Evolutionary conservation across 345 rosid genomes (phyloP).

Genomic region (Camelina neglecta): DNA sequence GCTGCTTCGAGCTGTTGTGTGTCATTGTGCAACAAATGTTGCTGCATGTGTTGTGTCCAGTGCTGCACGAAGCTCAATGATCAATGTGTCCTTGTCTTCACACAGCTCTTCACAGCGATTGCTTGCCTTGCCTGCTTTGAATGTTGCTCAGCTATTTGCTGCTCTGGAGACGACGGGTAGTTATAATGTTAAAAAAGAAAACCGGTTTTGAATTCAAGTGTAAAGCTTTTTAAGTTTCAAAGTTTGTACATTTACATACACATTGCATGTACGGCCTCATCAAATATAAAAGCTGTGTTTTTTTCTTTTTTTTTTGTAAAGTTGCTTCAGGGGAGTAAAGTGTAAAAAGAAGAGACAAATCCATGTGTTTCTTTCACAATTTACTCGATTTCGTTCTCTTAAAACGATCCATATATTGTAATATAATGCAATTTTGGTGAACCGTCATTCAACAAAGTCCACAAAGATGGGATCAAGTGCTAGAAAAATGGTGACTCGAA

Average conservation of each 20-base stretch:
- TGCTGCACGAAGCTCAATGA: constrained; percentile 73
- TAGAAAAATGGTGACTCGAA: constrained; percentile 35
- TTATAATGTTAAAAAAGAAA: neutral
- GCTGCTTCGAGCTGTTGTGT: constrained; percentile 84
- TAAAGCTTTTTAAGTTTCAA: constrained; percentile 25
- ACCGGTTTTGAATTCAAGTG: constrained; percentile 19
- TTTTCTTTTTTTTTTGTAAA: neutral
- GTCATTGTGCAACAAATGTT: constrained; percentile 58
- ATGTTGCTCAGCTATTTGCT: constrained; percentile 75
- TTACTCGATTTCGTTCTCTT: constrained; percentile 32
- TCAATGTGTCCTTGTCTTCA: constrained; percentile 58
- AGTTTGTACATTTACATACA: constrained; percentile 40
- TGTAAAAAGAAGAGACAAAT: constrained; percentile 35
- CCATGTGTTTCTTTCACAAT: constrained; percentile 26
- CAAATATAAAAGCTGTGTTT: constrained; percentile 21
- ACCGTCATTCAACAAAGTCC: constrained; percentile 36
- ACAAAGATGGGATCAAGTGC: constrained; percentile 44
- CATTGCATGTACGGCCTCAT: constrained; percentile 28
- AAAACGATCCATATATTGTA: constrained; percentile 11
- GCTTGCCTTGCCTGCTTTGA: constrained; percentile 84
- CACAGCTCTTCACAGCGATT: constrained; percentile 68
- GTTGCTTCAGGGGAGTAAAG: constrained; percentile 19
- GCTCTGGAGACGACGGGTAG: constrained; percentile 56
- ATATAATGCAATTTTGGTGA: constrained; percentile 7
- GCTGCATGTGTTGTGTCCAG: constrained; percentile 85